These are phyloP conservation scores for Talaromyces liani DNA, from an alignment of 495 filamentous ascomycete genomes.

Conservation along the genomic window DNA sequence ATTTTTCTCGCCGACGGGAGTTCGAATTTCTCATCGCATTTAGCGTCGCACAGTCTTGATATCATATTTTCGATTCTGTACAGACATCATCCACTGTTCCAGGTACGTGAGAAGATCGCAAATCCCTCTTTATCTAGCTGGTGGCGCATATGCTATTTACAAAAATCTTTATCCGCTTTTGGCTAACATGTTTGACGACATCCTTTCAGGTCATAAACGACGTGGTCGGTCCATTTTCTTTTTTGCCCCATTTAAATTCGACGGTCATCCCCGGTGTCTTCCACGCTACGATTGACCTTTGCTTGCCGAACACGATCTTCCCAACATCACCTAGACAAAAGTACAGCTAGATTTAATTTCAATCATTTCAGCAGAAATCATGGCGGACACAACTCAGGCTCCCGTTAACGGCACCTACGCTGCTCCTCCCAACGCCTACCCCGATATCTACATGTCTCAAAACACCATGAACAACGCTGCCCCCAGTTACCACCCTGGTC, in stretches of 20 bases:
- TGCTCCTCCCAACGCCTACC: slow-evolving; percentile 30
- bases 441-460: slow-evolving; percentile 32
- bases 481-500: slow-evolving; percentile 37
- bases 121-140: not conserved
- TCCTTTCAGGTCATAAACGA: slow-evolving; percentile 1
- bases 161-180: not conserved
- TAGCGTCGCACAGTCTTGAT: slow-evolving; percentile 2
- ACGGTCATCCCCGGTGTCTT: not conserved
- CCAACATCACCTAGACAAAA: not conserved
- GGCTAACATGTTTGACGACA: not conserved
- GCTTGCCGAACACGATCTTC: not conserved
- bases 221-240: not conserved
- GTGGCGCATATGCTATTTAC: not conserved
- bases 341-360: not conserved
- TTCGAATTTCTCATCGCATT: slow-evolving; percentile 2
- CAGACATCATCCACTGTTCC: not conserved
- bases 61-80: slow-evolving; percentile 1
- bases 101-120: not conserved
- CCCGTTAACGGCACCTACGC: slow-evolving; percentile 41
- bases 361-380: slow-evolving; percentile 10
- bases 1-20: not conserved
- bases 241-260: not conserved
- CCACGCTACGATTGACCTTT: not conserved
- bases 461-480: slow-evolving; percentile 21
- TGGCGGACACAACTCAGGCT: slow-evolving; percentile 38